These are phyloP conservation scores for Astrothelium macrocarpum DNA, from an alignment of 495 filamentous ascomycete species.

Conservation along the genomic window DNA sequence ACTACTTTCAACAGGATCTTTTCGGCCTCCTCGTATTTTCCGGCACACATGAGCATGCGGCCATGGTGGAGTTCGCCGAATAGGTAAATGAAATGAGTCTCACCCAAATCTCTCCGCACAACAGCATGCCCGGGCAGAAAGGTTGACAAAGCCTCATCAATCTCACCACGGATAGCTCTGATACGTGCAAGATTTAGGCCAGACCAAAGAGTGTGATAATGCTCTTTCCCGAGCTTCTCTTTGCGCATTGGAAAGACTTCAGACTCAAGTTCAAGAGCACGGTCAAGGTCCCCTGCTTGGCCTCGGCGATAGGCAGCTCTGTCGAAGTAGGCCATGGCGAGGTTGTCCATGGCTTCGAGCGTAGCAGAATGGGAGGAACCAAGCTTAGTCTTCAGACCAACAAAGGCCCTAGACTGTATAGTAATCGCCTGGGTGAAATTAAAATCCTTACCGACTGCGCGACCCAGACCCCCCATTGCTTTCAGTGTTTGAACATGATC, in stretches of 20 bases:
- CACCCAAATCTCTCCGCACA: conserved; percentile 17
- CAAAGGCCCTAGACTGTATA: not conserved
- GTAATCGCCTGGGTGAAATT: conserved; percentile 1
- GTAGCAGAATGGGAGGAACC: conserved; percentile 19
- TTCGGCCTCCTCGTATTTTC: conserved; percentile 17
- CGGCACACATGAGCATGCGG: conserved; percentile 13
- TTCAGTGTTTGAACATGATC: conserved; percentile 2
- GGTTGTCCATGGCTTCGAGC: conserved; percentile 20
- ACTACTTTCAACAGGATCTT: conserved; percentile 14
- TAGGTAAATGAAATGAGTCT: conserved; percentile 19
- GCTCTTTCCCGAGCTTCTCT: conserved; percentile 23
- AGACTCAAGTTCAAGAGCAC: conserved; percentile 8
- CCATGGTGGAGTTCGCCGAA: conserved; percentile 17
- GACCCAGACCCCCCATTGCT: conserved; percentile 2
- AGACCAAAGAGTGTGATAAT: conserved; percentile 25
- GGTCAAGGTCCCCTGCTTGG: not conserved
- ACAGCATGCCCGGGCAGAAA: conserved; percentile 16
- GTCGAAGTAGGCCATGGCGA: conserved; percentile 21
- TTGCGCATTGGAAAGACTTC: conserved; percentile 16
- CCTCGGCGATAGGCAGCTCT: conserved; percentile 3
- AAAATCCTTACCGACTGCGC: conserved; percentile 3
- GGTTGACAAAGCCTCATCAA: conserved; percentile 12
- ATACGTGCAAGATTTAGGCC: conserved; percentile 20
- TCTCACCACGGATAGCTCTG: conserved; percentile 16
- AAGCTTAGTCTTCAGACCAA: conserved; percentile 8